Conservation (phyloP, 306 rosid genomes). For the Vigna mungo region DNA sequence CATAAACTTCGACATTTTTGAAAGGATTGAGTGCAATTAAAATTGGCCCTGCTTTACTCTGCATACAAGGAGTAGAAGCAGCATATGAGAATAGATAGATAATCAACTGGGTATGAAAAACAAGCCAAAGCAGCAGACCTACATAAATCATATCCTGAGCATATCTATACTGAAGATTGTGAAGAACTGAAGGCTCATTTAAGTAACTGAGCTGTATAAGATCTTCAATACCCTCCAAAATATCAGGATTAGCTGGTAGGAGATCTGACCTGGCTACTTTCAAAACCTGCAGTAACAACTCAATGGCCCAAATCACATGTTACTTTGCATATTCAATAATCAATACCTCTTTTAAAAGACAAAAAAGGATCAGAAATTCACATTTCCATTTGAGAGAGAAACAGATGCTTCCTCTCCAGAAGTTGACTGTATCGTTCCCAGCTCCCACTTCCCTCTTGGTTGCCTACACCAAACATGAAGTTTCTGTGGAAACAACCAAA, state of each 20-base stretch:
- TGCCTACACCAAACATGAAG: constrained; percentile 91
- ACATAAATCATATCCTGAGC: constrained; percentile 84
- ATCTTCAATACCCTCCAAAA: constrained; percentile 89
- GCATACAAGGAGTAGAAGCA: constrained; percentile 50
- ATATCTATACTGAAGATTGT: constrained; percentile 80
- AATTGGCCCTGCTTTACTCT: constrained; percentile 95
- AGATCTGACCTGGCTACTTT: constrained; percentile 67
- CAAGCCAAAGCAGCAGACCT: constrained; percentile 50
- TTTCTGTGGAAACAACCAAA: constrained; percentile 67
- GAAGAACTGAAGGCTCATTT: constrained; percentile 90
- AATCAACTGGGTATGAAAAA: constrained; percentile 30
- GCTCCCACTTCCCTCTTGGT: constrained; percentile 76
- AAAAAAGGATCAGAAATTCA: constrained; percentile 50
- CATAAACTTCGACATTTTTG: constrained; percentile 72
- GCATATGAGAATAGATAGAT: constrained; percentile 43
- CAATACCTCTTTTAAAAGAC: constrained; percentile 21
- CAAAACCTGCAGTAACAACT: constrained; percentile 63
- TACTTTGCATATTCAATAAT: constrained; percentile 39
- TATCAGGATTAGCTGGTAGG: constrained; percentile 91
- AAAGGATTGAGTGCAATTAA: constrained; percentile 89
- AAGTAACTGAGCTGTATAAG: constrained; percentile 89
- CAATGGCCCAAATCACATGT: constrained; percentile 42
- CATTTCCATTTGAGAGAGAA: constrained; percentile 74
- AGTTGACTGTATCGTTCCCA: constrained; percentile 80
- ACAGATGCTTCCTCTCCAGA: constrained; percentile 74